These are phyloP conservation scores for Angomonas deanei DNA, from an alignment of 208 protist genomes.

Conservation along the genomic window DNA sequence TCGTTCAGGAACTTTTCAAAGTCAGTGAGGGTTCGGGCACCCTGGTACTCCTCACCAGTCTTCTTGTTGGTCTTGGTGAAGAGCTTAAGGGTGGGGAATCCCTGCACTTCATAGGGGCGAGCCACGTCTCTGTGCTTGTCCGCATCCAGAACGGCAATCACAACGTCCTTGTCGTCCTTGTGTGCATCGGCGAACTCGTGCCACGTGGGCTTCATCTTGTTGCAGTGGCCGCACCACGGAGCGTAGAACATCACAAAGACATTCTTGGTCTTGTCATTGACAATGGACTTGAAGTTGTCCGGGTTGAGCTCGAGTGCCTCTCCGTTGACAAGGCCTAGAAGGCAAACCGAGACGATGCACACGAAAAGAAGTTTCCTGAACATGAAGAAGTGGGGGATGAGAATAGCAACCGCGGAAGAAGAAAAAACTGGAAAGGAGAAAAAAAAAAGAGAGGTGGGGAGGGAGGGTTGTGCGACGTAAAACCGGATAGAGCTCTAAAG, in stretches of 20 bases:
- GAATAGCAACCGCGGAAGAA: background rate
- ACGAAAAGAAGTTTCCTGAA: conserved; percentile 12
- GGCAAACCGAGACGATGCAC: conserved; percentile 14
- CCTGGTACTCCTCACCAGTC: background rate
- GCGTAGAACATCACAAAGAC: conserved; percentile 96
- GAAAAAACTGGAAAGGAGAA: background rate
- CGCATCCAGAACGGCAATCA: conserved; percentile 83
- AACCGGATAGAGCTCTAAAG: no score
- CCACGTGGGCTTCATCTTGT: conserved; percentile 87
- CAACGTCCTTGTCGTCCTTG: conserved; percentile 27
- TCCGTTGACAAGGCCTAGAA: conserved; percentile 18
- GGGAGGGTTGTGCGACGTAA: background rate
- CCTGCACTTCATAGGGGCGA: conserved; percentile 41
- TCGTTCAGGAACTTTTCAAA: background rate
- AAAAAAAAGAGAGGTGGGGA: background rate
- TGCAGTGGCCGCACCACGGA: conserved; percentile 97
- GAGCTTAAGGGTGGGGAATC: conserved; percentile 86
- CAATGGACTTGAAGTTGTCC: conserved; percentile 70
- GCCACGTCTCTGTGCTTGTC: conserved; percentile 36
- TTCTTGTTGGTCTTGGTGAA: conserved; percentile 82
- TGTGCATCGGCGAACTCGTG: conserved; percentile 53
- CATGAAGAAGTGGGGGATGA: background rate
- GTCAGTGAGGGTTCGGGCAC: background rate
- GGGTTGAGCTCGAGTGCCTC: conserved; percentile 65
- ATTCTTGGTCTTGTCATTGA: conserved; percentile 82